Base-by-base conservation (phyloP, 192 early-diverging fungal species). In the Mortierella claussenii region DNA sequence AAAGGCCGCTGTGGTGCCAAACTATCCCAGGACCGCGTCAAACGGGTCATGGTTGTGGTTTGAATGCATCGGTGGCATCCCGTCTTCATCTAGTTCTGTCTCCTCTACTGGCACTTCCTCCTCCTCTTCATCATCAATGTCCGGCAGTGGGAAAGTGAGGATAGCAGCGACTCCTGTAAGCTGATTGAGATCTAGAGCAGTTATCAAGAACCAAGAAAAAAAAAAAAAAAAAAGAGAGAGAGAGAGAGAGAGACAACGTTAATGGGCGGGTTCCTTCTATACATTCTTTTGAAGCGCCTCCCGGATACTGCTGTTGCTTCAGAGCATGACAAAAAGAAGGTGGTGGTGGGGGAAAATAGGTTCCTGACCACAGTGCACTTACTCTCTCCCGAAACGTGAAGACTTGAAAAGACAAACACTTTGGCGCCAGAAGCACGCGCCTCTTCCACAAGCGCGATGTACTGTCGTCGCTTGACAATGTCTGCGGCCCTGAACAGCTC, bases 301-400 rank as follows among this genome's bases (percentile, higher is more conserved):
- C n/a, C n/a, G n/a, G n/a, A n/a, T n/a, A n/a, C n/a, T n/a, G n/a
- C n/a, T n/a, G n/a, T n/a, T n/a, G n/a, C n/a, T 42, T 18, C 10
- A 46, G 18, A 18, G 37, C 15, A n/a, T 28, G n/a, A 33, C 46
- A 45, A 27, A 48, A n/a, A 40, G 2, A 31, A 48, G 30, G 13
- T 24, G 23, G 17, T 49, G 13, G 5, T 21, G 9, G 11, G 17
- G 21, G 3, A 21, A 11, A 24, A 11, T 23, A 10, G 1, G 18
- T 21, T 49, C n/a, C 23, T 13, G 37, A 40, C 13, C 13, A 40
- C n/a, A n/a, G n/a, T 10, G 12, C 5, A 78, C 85, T 83, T 84
- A 90, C 89, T 95, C 82, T 99, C 98, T 56, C 98, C 98, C 1
- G 95, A 95, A 0, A 94, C 93, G 69, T 99, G 98, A 55, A 97